A percentile compares a stretch with the other conserved stretches of the same genome.
Conservation (phyloP, 2,329 filamentous ascomycete genomes). For the Neonectria coccinea region DNA sequence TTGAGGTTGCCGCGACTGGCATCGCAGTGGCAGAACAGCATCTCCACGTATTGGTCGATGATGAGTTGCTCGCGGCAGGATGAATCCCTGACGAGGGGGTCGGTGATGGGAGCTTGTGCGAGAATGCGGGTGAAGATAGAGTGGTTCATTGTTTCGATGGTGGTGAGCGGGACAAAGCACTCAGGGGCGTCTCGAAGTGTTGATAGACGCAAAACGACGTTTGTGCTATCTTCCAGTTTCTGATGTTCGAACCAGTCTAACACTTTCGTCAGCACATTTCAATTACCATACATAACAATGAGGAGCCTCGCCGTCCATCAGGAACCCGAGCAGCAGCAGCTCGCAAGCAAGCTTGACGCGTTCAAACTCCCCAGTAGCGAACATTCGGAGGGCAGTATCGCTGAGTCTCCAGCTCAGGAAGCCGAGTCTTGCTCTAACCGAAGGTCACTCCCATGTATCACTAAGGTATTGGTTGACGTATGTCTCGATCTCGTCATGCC, state of each 20-base stretch:
- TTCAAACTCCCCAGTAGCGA: slow-evolving; percentile 19
- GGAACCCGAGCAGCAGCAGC: slow-evolving; percentile 24
- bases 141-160: slow-evolving; percentile 26
- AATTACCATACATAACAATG: not conserved
- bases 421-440: slow-evolving; percentile 12
- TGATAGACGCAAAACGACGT: slow-evolving; percentile 19
- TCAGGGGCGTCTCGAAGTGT: slow-evolving; percentile 20
- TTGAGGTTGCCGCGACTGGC: slow-evolving; percentile 11
- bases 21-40: slow-evolving; percentile 31
- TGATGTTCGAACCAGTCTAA: slow-evolving; percentile 32
- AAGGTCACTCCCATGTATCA: slow-evolving; percentile 27
- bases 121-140: slow-evolving; percentile 29
- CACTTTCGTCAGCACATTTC: not conserved
- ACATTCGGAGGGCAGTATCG: slow-evolving; percentile 25
- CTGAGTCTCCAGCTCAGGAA: slow-evolving; percentile 30
- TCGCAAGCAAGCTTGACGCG: slow-evolving; percentile 27
- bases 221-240: slow-evolving; percentile 12
- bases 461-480: slow-evolving; percentile 18
- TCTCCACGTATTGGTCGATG: slow-evolving; percentile 27
- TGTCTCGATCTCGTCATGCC: slow-evolving; percentile 23
- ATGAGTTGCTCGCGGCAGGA: slow-evolving; percentile 17
- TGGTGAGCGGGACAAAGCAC: slow-evolving; percentile 26
- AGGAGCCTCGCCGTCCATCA: slow-evolving; percentile 22
- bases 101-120: not conserved
- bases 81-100: not conserved